Base-by-base conservation (phyloP, 1,284 basidiomycete genomes). In the Phaffia rhodozyma region DNA sequence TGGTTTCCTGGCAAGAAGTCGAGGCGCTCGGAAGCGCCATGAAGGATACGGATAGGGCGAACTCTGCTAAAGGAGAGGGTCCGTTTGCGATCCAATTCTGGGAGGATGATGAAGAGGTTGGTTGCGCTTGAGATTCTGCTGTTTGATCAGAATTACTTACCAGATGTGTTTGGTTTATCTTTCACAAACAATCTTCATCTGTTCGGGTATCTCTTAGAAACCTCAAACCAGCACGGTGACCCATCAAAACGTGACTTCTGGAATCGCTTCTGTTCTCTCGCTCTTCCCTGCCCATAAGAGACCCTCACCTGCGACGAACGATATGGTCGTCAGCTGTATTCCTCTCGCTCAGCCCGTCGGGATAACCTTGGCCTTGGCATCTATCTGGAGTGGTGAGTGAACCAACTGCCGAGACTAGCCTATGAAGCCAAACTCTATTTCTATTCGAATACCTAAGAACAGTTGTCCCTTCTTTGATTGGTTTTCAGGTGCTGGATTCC, bases 251-350 rank as follows among this genome's bases (percentile, higher is more conserved):
- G 66, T 76, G 61, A 77, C 76, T 0, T 74, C 76, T 3, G 76
- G 76, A 21, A 72, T 76, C 6, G 72, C 75, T 1, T 72, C 71
- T n/a, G 25, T 74, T 20, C 69, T 76, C 2, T 73, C 75, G 9
- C 54, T 72, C 27, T 76, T 76, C 70, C 75, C 76, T 21, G 73
- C 75, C 0, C 73, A 76, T 68, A 76, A 76, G 64, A 70, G 75
- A 21, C 75, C 75, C 0, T 69, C 71, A 0, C 58, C 69, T 0
- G 62, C 58, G 21, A 53, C 67, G n/a, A 66, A 67, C 25, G 75
- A 77, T 66, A 67, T 70, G 13, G 70, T 76, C 3, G 74, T 69
- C 3, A 72, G 69, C 47, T 67, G 68, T 21, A 61, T 75, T 13
- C 67, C 68, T n/a, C 65, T 77, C 9, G 68, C 71, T 57, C 71